These are phyloP conservation scores for Nemania serpens DNA, from an alignment of 2,329 filamentous ascomycete species.

Conservation along the genomic window DNA sequence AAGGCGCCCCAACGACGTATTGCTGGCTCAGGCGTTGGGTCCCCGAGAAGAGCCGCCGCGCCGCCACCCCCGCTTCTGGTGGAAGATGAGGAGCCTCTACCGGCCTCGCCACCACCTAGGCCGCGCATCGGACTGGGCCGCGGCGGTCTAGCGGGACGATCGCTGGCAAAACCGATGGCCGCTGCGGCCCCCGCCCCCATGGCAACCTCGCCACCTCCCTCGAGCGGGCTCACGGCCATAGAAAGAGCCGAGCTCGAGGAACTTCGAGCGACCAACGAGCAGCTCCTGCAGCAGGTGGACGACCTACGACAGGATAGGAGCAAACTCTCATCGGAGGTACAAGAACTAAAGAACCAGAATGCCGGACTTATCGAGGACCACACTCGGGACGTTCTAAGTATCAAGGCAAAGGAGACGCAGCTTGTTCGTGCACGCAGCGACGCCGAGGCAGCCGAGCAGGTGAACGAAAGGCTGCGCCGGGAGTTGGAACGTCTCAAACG, in stretches of 20 bases:
- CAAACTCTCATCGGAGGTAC: conserved; percentile 82
- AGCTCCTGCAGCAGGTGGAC: conserved; percentile 73
- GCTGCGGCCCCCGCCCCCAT: conserved; percentile 54
- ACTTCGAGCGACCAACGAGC: conserved; percentile 80
- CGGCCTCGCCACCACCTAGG: conserved; percentile 58
- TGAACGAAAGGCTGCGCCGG: conserved; percentile 79
- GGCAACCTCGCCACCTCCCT: conserved; percentile 61
- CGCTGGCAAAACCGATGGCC: conserved; percentile 74
- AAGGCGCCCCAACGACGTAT: conserved; percentile 66
- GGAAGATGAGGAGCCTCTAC: conserved; percentile 60
- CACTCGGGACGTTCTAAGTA: conserved; percentile 90
- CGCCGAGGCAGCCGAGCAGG: conserved; percentile 84
- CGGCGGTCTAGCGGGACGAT: conserved; percentile 83
- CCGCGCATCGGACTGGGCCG: conserved; percentile 71
- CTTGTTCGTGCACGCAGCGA: conserved; percentile 90
- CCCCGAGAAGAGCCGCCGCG: conserved; percentile 55
- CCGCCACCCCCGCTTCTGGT: conserved; percentile 54
- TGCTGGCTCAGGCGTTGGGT: conserved; percentile 53
- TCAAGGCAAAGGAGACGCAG: conserved; percentile 98
- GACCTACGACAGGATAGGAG: conserved; percentile 82
- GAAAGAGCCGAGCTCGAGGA: conserved; percentile 94
- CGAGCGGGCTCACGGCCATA: conserved; percentile 72
- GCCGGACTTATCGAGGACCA: conserved; percentile 96
- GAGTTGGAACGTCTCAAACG: conserved; percentile 94
- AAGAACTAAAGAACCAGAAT: conserved; percentile 96